Percentiles rank a stretch among this genome's conserved stretches.
Conservation (phyloP, 352 stramenopile species). For the Phytophthora cactorum region DNA sequence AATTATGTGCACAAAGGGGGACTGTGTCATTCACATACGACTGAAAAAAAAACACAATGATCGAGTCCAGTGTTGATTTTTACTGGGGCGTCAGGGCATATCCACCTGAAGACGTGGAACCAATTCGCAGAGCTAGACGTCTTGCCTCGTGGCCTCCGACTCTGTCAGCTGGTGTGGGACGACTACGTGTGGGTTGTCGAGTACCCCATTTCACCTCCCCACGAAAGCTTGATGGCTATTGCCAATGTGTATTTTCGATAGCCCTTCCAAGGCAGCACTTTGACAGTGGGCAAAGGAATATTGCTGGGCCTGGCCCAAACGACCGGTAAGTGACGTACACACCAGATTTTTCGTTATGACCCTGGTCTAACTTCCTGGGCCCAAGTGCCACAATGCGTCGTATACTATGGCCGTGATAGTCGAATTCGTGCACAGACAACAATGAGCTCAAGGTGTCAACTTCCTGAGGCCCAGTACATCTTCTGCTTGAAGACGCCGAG, state of each 20-base stretch:
- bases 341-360: not conserved
- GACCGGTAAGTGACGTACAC: not conserved
- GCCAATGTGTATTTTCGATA: not conserved
- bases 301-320: too few species aligned
- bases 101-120: not conserved
- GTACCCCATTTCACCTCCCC: not conserved
- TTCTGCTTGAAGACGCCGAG: not conserved
- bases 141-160: not conserved
- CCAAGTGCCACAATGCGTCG: not conserved
- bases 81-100: not conserved
- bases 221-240: not conserved
- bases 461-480: not conserved
- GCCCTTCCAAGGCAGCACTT: not conserved
- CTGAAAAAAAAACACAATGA: slow-evolving; percentile 15
- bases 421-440: too few species aligned
- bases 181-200: not conserved
- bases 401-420: too few species aligned
- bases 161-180: not conserved
- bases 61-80: not conserved
- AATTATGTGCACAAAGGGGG: slow-evolving; percentile 79
- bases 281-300: not conserved
- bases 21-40: slow-evolving; percentile 61
- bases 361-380: not conserved
- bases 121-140: not conserved
- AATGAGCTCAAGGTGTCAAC: not conserved